Base-by-base conservation (phyloP, 495 filamentous ascomycete genomes). In the Penicillium ucsense region DNA sequence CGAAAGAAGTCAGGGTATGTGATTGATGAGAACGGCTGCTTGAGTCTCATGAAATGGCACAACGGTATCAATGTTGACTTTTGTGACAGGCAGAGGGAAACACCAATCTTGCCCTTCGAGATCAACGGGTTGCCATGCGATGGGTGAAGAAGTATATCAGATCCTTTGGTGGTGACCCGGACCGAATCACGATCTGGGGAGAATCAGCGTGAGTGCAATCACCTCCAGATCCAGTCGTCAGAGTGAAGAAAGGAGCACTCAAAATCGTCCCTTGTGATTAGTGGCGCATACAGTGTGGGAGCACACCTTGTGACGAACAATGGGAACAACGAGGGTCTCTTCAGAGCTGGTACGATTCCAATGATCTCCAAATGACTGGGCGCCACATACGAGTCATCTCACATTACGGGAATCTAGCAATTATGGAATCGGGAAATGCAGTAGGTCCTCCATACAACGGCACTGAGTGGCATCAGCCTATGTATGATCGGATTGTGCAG, bases 171-270 rank as follows among this genome's bases (percentile, higher is more conserved):
- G 76, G 76, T 9, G 71, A 79, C 50, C 67, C 73, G 0, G 78
- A 77, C 46, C 62, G 76, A 40, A 80, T 87, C 29, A 85, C 81
- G 32, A 82, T 86, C 41, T 85, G 82, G 77, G 84, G 83, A 41
- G 81, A 86, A 54, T 85, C 80, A 27, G 83, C 84, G 65, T 68
- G 41, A 52, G 64, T 56, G 31, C 32, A 43, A 30, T 30, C 2
- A 31, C 31, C 8, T 20, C 20, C 20, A 20, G 20, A 20, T 20
- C 20, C 20, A 20, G 20, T 20, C 20, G 20, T 20, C 20, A 20
- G 20, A 20, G 20, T 20, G 20, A 20, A 20, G 20, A 20, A 20
- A 20, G 1, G 20, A 20, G 20, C 20, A 20, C 20, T 20, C 20
- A 20, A 20, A 35, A 43, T 12, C 49, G 20, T 27, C 1, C 12